Percentiles rank a stretch among this genome's conserved stretches.
Evolutionary conservation across 2,329 filamentous ascomycete species (phyloP).

Genomic region (Penicillium sp.): DNA sequence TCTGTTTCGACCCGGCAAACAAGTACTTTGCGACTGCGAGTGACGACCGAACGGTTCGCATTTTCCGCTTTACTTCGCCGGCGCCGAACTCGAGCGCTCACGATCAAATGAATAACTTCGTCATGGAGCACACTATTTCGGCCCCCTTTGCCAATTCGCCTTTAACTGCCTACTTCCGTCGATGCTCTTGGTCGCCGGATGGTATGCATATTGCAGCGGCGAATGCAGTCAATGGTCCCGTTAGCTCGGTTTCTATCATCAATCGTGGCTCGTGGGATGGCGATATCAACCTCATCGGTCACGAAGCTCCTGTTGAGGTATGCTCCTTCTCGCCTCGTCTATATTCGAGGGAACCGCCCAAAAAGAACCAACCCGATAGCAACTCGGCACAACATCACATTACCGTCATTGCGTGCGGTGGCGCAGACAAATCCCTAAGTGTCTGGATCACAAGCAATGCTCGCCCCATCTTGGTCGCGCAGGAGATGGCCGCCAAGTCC

Average conservation of each 20-base stretch:
- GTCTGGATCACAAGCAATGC: conserved; percentile 98
- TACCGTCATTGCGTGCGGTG: conserved; percentile 94
- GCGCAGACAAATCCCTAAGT: conserved; percentile 93
- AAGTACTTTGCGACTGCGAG: conserved; percentile 99
- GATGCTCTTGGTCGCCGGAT: conserved; percentile 97
- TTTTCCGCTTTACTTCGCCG: conserved; percentile 92
- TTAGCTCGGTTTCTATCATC: conserved; percentile 95
- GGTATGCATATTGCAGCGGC: conserved; percentile 96
- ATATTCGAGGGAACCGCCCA: conserved; percentile 72
- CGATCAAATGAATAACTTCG: conserved; percentile 96
- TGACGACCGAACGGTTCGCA: conserved; percentile 94
- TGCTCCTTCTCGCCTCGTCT: conserved; percentile 94
- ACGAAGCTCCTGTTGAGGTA: conserved; percentile 95
- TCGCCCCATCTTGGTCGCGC: conserved; percentile 83
- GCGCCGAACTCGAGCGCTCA: conserved; percentile 89
- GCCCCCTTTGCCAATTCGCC: conserved; percentile 88
- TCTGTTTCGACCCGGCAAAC: conserved; percentile 97
- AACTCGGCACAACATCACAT: conserved; percentile 60
- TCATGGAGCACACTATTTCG: conserved; percentile 88
- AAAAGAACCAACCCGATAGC: conserved; percentile 51
- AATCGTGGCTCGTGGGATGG: conserved; percentile 91
- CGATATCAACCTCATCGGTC: conserved; percentile 95
- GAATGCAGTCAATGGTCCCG: conserved; percentile 95
- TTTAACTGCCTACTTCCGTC: conserved; percentile 92
- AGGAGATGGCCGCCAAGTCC: conserved; percentile 86